Evolutionary conservation across 768 basidiomycete genomes (phyloP).

Genomic region (Rhizopogon vinicolor): DNA sequence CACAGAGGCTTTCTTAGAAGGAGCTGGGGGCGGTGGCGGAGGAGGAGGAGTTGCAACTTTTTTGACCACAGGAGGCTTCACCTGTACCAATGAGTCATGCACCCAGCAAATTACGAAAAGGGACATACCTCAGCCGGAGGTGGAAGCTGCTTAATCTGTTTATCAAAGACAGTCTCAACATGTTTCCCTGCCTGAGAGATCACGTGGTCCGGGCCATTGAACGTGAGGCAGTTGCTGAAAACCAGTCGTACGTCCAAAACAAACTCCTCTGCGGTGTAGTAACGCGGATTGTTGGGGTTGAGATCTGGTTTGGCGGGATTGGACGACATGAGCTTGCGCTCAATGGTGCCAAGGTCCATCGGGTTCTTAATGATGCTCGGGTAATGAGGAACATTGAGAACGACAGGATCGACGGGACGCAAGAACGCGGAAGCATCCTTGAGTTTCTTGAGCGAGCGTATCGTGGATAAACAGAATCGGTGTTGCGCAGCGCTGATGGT

Average conservation of each 20-base stretch:
- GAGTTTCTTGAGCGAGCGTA: slow-evolving; percentile 81
- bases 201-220: slow-evolving; percentile 90
- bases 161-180: slow-evolving; percentile 83
- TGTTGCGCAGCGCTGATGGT: slow-evolving; percentile 67
- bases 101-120: slow-evolving; percentile 11
- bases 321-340: slow-evolving; percentile 77
- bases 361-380: slow-evolving; percentile 80
- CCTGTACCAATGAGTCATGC: slow-evolving; percentile 20
- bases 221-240: slow-evolving; percentile 82
- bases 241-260: slow-evolving; percentile 81
- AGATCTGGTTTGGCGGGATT: slow-evolving; percentile 75
- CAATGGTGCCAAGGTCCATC: slow-evolving; percentile 93
- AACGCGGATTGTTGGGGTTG: slow-evolving; percentile 70
- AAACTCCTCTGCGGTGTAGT: slow-evolving; percentile 75
- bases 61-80: slow-evolving; percentile 44
- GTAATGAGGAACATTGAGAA: slow-evolving; percentile 85
- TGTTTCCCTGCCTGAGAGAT: slow-evolving; percentile 78
- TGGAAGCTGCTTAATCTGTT: slow-evolving; percentile 81
- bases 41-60: slow-evolving; percentile 36
- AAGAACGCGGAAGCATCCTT: slow-evolving; percentile 83
- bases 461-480: slow-evolving; percentile 71
- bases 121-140: slow-evolving; percentile 64
- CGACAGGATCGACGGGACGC: slow-evolving; percentile 84
- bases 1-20: slow-evolving; percentile 26
- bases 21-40: slow-evolving; percentile 28